phyloP scores from a whole-genome alignment of 108 stramenopile genomes.

The Fragilaria crotonensis region DNA sequence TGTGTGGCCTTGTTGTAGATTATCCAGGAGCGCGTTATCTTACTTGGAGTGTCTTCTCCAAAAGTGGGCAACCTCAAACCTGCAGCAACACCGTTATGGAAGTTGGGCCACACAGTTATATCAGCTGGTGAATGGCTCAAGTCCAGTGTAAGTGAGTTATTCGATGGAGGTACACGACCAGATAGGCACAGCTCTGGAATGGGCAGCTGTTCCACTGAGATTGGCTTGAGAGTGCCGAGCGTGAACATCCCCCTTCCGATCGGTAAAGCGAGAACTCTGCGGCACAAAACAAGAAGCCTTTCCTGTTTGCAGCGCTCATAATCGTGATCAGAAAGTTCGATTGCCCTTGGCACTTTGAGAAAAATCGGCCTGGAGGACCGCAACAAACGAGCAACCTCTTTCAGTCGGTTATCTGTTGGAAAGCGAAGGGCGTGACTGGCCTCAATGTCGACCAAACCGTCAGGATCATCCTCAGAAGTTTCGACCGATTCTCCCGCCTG shows the following conservation, averaged over 20 bases:
- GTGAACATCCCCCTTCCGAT: conserved; percentile 96
- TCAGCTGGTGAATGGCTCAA: conserved; percentile 56
- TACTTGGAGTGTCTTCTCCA: not conserved
- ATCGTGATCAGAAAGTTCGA: conserved; percentile 87
- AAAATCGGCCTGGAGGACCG: conserved; percentile 81
- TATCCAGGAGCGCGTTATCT: conserved; percentile 93
- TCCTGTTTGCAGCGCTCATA: conserved; percentile 82
- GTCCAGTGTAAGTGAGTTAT: conserved; percentile 79
- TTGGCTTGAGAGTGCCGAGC: conserved; percentile 74
- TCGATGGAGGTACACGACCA: conserved; percentile 87
- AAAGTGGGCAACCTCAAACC: conserved; percentile 72
- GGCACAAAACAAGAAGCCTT: conserved; percentile 72
- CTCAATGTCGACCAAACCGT: conserved; percentile 75
- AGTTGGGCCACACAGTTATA: conserved; percentile 91
- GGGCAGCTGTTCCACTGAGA: conserved; percentile 79
- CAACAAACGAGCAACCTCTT: conserved; percentile 83
- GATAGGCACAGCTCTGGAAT: conserved; percentile 85
- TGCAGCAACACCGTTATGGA: conserved; percentile 98
- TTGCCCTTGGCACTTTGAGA: conserved; percentile 68
- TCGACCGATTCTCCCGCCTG: not conserved
- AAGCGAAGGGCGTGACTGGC: conserved; percentile 79
- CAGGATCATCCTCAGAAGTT: conserved; percentile 44
- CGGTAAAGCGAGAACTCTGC: conserved; percentile 80
- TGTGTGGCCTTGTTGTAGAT: conserved; percentile 65
- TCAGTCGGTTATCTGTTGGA: conserved; percentile 82